A percentile compares a stretch with the other conserved stretches of the same genome.
Evolutionary conservation across 208 protist species (phyloP).

Genomic region (Trichomonas tenax): DNA sequence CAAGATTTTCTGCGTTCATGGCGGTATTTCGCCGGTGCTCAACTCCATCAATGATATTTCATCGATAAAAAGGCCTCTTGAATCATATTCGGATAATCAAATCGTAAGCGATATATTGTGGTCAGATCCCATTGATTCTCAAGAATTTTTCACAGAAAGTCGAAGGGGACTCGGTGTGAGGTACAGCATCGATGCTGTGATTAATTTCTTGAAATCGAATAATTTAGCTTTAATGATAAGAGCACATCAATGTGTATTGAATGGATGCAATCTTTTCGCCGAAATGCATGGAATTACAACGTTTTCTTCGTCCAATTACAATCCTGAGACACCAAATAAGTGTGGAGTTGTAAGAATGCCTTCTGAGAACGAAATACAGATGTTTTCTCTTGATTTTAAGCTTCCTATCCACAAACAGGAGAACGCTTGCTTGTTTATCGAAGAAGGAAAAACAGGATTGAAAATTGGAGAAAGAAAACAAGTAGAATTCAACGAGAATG

Average conservation of each 20-base stretch:
- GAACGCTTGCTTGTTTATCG: not conserved
- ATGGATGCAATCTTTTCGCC: not conserved
- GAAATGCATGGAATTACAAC: not conserved
- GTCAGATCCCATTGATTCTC: slow-evolving; percentile 64
- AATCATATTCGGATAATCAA: slow-evolving; percentile 68
- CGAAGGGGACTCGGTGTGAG: slow-evolving; percentile 90
- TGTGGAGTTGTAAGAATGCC: not conserved
- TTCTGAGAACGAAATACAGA: not conserved
- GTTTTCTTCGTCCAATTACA: not conserved
- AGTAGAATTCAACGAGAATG: not conserved
- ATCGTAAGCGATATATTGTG: slow-evolving; percentile 90
- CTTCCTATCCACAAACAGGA: not conserved
- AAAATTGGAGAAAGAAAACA: not conserved
- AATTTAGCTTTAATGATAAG: not conserved
- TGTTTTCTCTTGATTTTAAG: not conserved
- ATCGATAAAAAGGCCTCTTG: slow-evolving; percentile 50
- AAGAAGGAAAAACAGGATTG: not conserved
- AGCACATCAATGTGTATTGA: not conserved
- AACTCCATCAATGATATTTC: slow-evolving; percentile 62
- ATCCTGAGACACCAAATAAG: not conserved
- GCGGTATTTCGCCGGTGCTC: slow-evolving; percentile 57
- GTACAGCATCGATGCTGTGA: slow-evolving; percentile 90
- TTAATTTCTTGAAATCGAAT: slow-evolving; percentile 57
- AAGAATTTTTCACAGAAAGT: slow-evolving; percentile 72
- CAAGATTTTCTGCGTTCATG: slow-evolving; percentile 63